These are phyloP conservation scores for Chaetomium olivaceum DNA, from an alignment of 2,329 filamentous ascomycete genomes.

Conservation along the genomic window DNA sequence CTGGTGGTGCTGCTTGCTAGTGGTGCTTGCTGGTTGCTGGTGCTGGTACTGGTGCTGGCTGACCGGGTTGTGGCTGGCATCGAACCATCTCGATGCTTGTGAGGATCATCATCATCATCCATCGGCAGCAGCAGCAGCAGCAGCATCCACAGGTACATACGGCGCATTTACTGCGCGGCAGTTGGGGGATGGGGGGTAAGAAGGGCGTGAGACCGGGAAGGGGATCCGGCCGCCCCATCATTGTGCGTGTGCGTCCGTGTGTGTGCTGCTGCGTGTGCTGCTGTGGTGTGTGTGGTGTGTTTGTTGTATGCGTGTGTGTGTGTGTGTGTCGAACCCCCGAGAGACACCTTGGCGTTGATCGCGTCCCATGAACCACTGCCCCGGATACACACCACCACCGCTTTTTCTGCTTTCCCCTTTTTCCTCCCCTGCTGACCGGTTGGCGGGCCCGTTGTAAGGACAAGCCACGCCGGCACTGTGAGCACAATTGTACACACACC, in stretches of 20 bases:
- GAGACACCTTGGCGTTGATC: not conserved
- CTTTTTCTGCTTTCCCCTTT: not conserved
- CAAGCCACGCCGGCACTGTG: not conserved
- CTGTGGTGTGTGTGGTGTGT: not conserved
- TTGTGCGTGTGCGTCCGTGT: not conserved
- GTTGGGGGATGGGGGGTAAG: not conserved
- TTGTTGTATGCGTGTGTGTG: no score
- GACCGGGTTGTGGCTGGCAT: no score
- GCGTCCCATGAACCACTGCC: not conserved
- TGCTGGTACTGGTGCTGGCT: no score
- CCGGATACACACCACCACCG: not conserved
- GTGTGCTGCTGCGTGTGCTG: not conserved
- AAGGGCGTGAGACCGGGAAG: not conserved
- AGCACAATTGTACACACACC: not conserved
- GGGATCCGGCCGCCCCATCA: not conserved
- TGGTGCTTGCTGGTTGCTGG: no score
- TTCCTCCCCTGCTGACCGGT: not conserved
- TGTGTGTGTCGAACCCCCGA: not conserved
- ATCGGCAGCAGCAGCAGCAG: no score
- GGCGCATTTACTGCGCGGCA: not conserved
- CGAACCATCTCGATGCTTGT: not conserved
- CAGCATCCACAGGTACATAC: not conserved
- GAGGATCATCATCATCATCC: not conserved
- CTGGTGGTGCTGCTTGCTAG: no score
- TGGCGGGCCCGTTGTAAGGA: not conserved